These are phyloP conservation scores for Apiotrichum laibachii DNA, from an alignment of 1,284 basidiomycete species.

Conservation along the genomic window DNA sequence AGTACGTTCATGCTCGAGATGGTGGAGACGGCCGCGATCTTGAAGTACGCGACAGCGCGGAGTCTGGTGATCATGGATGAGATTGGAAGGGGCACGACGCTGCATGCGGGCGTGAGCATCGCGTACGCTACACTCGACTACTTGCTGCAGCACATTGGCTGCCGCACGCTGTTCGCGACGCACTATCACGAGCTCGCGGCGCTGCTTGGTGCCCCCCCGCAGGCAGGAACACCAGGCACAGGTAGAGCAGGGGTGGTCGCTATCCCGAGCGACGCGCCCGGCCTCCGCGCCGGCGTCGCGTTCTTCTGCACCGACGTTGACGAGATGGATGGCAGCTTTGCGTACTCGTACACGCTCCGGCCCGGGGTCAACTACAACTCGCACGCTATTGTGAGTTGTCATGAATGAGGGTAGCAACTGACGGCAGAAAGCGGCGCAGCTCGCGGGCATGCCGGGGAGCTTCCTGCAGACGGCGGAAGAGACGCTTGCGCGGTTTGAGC, in stretches of 20 bases:
- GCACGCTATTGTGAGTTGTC: slow-evolving; percentile 67
- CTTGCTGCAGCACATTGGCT: slow-evolving; percentile 68
- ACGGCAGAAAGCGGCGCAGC: slow-evolving; percentile 66
- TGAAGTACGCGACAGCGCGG: slow-evolving; percentile 72
- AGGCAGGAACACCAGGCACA: neutral
- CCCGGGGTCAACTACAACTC: slow-evolving; percentile 87
- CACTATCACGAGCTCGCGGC: slow-evolving; percentile 93
- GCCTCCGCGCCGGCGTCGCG: slow-evolving; percentile 55
- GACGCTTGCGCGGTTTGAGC: slow-evolving; percentile 19
- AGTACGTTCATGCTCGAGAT: slow-evolving; percentile 74
- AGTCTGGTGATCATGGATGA: slow-evolving; percentile 97
- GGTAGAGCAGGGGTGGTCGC: neutral
- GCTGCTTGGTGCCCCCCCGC: slow-evolving; percentile 60
- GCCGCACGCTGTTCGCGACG: slow-evolving; percentile 87
- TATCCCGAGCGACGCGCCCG: slow-evolving; percentile 27
- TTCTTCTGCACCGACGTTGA: slow-evolving; percentile 89
- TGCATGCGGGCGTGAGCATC: slow-evolving; percentile 86
- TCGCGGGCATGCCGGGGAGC: slow-evolving; percentile 75
- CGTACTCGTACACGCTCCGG: slow-evolving; percentile 76
- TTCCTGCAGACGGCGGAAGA: slow-evolving; percentile 37
- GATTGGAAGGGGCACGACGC: slow-evolving; percentile 87
- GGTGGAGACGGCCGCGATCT: slow-evolving; percentile 55
- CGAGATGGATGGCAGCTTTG: slow-evolving; percentile 68
- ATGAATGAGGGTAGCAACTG: neutral
- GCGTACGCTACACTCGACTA: slow-evolving; percentile 88